Conservation (phyloP, 2,329 filamentous ascomycete species). For the Pseudogymnoascus verrucosus region DNA sequence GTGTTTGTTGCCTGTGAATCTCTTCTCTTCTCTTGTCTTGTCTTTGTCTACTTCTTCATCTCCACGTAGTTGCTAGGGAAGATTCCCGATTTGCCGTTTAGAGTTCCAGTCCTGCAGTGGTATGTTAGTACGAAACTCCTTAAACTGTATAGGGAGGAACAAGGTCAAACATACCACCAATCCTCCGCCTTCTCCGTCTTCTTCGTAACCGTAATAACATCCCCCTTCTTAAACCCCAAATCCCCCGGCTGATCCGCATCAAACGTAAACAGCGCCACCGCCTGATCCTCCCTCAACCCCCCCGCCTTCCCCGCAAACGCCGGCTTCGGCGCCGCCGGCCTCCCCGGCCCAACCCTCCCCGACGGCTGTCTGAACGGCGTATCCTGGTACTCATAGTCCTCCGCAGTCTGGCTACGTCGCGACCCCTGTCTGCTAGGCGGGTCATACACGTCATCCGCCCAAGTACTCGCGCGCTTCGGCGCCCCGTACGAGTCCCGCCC, state of each 20-base stretch:
- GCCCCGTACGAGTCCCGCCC: constrained; percentile 36
- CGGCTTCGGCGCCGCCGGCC: constrained; percentile 84
- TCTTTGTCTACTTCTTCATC: constrained; percentile 41
- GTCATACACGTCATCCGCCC: constrained; percentile 71
- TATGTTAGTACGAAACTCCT: constrained; percentile 9
- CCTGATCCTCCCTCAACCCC: constrained; percentile 63
- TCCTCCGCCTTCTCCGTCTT: constrained; percentile 89
- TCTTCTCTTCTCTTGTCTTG: neutral
- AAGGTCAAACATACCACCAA: constrained; percentile 66
- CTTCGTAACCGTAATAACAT: constrained; percentile 90
- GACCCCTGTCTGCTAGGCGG: constrained; percentile 33
- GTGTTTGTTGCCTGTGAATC: neutral
- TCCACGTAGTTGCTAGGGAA: constrained; percentile 81
- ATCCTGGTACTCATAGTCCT: constrained; percentile 50
- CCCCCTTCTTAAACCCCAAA: constrained; percentile 93
- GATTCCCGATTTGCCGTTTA: constrained; percentile 78
- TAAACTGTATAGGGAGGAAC: neutral
- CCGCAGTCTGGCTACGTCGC: constrained; percentile 35
- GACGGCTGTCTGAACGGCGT: constrained; percentile 26
- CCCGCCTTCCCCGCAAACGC: constrained; percentile 59
- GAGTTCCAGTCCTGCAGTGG: constrained; percentile 67
- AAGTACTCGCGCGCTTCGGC: constrained; percentile 58
- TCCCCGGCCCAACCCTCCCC: constrained; percentile 52
- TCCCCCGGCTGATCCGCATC: constrained; percentile 91
- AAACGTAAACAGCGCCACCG: constrained; percentile 86